Evolutionary conservation across 2,329 filamentous ascomycete species (phyloP).

Genomic region (Exutisphaerella laricina): DNA sequence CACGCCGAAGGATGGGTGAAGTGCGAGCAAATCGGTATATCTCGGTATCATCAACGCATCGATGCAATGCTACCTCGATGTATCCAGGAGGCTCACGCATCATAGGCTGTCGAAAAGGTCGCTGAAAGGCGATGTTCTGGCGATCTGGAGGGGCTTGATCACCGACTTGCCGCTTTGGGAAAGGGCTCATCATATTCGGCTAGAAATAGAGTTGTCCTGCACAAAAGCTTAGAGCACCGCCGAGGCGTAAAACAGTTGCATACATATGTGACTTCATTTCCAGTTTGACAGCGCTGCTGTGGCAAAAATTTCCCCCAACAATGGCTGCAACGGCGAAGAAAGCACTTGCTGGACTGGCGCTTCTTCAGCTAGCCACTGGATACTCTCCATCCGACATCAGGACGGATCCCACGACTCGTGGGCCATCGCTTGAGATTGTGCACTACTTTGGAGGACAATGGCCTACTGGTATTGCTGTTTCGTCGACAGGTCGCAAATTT

Average conservation of each 20-base stretch:
- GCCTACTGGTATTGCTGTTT: constrained; percentile 46
- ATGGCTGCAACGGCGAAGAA: background rate
- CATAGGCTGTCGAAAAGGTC: no score
- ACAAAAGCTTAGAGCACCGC: no score
- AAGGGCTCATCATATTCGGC: background rate
- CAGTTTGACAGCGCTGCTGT: no score
- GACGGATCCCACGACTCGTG: constrained; percentile 13
- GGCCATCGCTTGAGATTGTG: constrained; percentile 19
- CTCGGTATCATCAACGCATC: no score
- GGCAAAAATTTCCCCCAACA: no score
- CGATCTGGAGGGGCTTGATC: no score
- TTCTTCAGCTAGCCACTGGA: constrained; percentile 5
- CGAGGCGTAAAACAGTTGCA: background rate
- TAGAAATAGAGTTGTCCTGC: no score
- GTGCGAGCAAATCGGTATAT: no score
- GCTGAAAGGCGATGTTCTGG: background rate
- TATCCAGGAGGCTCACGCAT: no score
- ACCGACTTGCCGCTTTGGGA: background rate
- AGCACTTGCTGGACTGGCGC: constrained; percentile 3
- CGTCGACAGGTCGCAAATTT: constrained; percentile 44
- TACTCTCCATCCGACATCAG: constrained; percentile 13
- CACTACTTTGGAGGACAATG: constrained; percentile 47
- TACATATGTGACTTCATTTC: no score
- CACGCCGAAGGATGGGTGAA: no score
- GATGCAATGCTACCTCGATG: no score